phyloP scores from a whole-genome alignment of 371 early-diverging fungal species.

The Mortierella sp. region DNA sequence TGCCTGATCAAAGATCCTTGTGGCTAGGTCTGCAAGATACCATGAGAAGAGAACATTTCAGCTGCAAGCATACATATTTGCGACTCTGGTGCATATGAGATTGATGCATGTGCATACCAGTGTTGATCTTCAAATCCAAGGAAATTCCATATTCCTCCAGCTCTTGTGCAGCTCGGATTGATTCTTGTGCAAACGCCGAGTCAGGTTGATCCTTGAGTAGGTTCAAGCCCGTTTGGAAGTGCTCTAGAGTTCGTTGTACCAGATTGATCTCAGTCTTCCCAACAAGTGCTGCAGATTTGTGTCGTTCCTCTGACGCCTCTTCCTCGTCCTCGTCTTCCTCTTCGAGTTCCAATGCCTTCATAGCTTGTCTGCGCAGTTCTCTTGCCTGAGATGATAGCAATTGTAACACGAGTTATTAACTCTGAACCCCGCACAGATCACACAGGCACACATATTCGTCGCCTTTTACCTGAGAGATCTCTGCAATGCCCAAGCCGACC shows the following conservation, averaged over 20 bases:
- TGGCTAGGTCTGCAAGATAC: conserved; percentile 17
- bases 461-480: conserved; percentile 30
- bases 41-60: no score
- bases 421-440: not conserved
- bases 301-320: conserved; percentile 26
- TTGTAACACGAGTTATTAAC: no score
- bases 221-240: conserved; percentile 26
- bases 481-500: conserved; percentile 41
- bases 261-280: conserved; percentile 20
- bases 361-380: conserved; percentile 21
- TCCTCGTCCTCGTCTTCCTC: conserved; percentile 31
- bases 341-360: conserved; percentile 16
- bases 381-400: conserved; percentile 14
- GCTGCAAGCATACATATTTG: not conserved
- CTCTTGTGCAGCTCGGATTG: conserved; percentile 46
- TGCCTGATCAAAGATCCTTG: conserved; percentile 24
- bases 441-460: not conserved
- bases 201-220: conserved; percentile 18
- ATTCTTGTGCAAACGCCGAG: conserved; percentile 31
- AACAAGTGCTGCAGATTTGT: conserved; percentile 25
- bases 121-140: conserved; percentile 23
- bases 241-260: conserved; percentile 14
- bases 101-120: no score
- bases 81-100: not conserved
- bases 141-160: conserved; percentile 47